Percentiles rank a stretch among this genome's conserved stretches.
Conservation (phyloP, 116 monocot genomes). For the Phalaenopsis hybrid region DNA sequence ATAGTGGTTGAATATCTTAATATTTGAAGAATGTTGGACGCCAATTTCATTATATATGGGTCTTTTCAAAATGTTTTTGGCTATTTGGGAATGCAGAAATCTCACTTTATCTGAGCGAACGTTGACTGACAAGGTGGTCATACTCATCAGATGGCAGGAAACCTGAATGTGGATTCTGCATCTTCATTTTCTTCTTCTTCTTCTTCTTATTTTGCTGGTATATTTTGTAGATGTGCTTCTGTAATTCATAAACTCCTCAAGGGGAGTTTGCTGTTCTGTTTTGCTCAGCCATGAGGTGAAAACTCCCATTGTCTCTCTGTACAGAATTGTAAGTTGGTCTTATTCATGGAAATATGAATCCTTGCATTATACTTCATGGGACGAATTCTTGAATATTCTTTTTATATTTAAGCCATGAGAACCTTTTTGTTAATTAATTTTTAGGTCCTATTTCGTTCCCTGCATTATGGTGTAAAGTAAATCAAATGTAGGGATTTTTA, state of each 20-base stretch:
- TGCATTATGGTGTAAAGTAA: no score
- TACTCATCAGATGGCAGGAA: not conserved
- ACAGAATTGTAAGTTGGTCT: constrained; percentile 12
- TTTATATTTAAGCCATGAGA: no score
- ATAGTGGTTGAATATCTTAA: not conserved
- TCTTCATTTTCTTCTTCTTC: no score
- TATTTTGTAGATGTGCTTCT: constrained; percentile 32
- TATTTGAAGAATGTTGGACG: not conserved
- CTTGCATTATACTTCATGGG: no score
- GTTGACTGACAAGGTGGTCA: not conserved
- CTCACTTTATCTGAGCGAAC: not conserved
- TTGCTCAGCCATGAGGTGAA: constrained; percentile 13
- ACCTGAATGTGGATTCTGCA: not conserved
- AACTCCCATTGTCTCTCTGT: constrained; percentile 21
- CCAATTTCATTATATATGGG: not conserved
- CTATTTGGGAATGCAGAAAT: not conserved
- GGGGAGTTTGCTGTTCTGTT: not conserved
- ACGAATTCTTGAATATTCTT: no score
- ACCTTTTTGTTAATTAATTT: no score
- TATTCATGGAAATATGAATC: no score
- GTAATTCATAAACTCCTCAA: constrained; percentile 22
- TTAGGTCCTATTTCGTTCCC: no score
- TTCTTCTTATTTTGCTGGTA: not conserved
- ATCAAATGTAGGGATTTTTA: no score
- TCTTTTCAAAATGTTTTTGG: not conserved